Evolutionary conservation across 2,329 filamentous ascomycete genomes (phyloP), one percentile per base, ranked within the genome.

Genomic region (Botrytis fragariae): DNA sequence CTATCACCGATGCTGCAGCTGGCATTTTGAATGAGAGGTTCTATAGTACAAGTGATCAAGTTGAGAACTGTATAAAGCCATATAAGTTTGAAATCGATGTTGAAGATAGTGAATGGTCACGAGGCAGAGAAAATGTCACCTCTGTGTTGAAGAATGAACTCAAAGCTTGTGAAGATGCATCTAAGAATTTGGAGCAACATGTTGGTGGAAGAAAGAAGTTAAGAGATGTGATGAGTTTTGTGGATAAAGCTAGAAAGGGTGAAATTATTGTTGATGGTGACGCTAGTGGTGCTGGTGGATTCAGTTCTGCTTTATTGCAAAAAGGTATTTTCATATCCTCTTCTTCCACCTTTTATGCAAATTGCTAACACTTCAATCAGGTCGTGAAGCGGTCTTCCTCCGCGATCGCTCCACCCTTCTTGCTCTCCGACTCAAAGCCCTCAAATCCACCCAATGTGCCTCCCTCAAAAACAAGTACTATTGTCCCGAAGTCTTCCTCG

Each of bases 11-110:
- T 78, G 95, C 96, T 1, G 94, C 94, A 1, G 92, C 93, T 0
- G 92, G 90, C 39, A 98, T 99, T 71, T 84, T 99, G 20, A 96
- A 96, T 77, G 96, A 99, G 79, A 88, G 95, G 22, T 97, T 97
- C 76, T 98, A 98, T 84, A 96, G 95, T 83, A 99, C 97, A 1
- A 96, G 93, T 76, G 97, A 99, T 79, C 96, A 98, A 83, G 93
- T 99, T 1, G 96, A 99, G 82, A 98, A 98, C 81, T 99, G 95
- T 81, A 97, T 99, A 83, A 99, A 99, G 83, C 96, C 97, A 0
- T 99, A 95, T 86, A 99, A 99, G 81, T 98, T 95, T 78, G 94
- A 98, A 75, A 97, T 99, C 74, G 96, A 99, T 78, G 91, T 99
- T 62, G 94, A 97, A 79, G 93, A 95, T 57, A 87, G 90, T 12